These are phyloP conservation scores for Arthroderma sp. DNA, from an alignment of 2,329 filamentous ascomycete species.

Conservation along the genomic window DNA sequence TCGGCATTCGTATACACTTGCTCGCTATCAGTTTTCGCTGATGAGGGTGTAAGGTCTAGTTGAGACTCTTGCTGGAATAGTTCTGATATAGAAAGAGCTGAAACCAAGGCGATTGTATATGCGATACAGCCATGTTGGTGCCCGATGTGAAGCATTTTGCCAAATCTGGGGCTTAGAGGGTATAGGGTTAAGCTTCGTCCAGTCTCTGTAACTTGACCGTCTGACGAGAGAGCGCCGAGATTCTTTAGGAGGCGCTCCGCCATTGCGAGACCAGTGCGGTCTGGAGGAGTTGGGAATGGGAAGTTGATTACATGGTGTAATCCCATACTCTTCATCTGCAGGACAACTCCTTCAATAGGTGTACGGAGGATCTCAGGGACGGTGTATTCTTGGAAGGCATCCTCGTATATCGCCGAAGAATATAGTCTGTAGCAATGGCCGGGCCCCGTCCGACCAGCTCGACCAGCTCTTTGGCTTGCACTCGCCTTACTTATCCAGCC, in stretches of 20 bases:
- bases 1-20: slow-evolving; percentile 49
- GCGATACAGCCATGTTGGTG: slow-evolving; percentile 69
- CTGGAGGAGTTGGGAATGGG: slow-evolving; percentile 85
- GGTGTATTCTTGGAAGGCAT: slow-evolving; percentile 73
- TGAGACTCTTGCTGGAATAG: slow-evolving; percentile 75
- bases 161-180: slow-evolving; percentile 78
- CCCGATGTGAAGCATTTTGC: slow-evolving; percentile 81
- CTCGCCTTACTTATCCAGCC: slow-evolving; percentile 97
- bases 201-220: slow-evolving; percentile 62
- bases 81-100: slow-evolving; percentile 76
- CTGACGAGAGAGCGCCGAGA: slow-evolving; percentile 61
- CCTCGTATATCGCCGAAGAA: slow-evolving; percentile 80
- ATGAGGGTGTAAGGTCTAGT: slow-evolving; percentile 47
- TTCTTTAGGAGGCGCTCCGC: slow-evolving; percentile 80
- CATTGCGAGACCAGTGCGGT: slow-evolving; percentile 59
- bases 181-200: slow-evolving; percentile 78
- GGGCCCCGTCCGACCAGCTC: slow-evolving; percentile 87
- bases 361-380: slow-evolving; percentile 82
- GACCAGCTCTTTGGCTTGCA: slow-evolving; percentile 78
- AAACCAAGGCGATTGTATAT: slow-evolving; percentile 78
- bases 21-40: slow-evolving; percentile 23
- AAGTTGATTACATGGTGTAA: slow-evolving; percentile 84
- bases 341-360: slow-evolving; percentile 80
- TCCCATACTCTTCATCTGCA: slow-evolving; percentile 92
- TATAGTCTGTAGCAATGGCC: slow-evolving; percentile 94